Evolutionary conservation across 352 stramenopile species (phyloP).

Genomic region (Albugo laibachii): DNA sequence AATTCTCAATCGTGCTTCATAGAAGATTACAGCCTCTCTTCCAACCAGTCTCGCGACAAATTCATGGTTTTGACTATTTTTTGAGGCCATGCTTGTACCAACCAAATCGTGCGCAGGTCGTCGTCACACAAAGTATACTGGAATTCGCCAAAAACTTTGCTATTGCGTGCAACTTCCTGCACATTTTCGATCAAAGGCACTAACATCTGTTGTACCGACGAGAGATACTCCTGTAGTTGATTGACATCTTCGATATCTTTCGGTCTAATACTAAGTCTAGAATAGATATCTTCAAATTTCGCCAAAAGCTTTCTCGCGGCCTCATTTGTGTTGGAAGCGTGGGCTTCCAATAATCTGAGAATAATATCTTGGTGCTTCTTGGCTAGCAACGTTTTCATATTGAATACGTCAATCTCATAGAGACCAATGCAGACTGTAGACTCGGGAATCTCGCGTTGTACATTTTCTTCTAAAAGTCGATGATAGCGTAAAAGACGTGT

Average conservation of each 20-base stretch:
- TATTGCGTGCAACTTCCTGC: conserved; percentile 54
- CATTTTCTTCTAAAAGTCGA: conserved; percentile 33
- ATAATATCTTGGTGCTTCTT: conserved; percentile 72
- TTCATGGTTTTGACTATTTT: conserved; percentile 23
- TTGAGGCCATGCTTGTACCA: conserved; percentile 78
- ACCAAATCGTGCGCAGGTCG: conserved; percentile 77
- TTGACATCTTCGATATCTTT: conserved; percentile 86
- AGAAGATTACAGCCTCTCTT: too few species aligned
- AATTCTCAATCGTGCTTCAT: too few species aligned
- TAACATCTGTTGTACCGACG: conserved; percentile 36
- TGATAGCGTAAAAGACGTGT: conserved; percentile 39
- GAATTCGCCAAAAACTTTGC: conserved; percentile 66
- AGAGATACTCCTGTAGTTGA: conserved; percentile 76
- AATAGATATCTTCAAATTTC: conserved; percentile 77
- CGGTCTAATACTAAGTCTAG: conserved; percentile 49
- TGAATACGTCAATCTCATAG: conserved; percentile 61
- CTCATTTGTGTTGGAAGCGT: conserved; percentile 42
- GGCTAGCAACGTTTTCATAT: conserved; percentile 42
- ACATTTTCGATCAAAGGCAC: conserved; percentile 37
- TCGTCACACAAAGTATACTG: conserved; percentile 67
- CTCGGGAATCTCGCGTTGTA: conserved; percentile 47
- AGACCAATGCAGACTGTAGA: conserved; percentile 50
- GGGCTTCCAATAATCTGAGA: conserved; percentile 41
- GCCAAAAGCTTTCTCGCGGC: conserved; percentile 40
- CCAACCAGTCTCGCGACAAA: too few species aligned